Evolutionary conservation across 164 flowering plant species (phyloP), one percentile per base, ranked within the genome.

Genomic region (Chimonanthus praecox): DNA sequence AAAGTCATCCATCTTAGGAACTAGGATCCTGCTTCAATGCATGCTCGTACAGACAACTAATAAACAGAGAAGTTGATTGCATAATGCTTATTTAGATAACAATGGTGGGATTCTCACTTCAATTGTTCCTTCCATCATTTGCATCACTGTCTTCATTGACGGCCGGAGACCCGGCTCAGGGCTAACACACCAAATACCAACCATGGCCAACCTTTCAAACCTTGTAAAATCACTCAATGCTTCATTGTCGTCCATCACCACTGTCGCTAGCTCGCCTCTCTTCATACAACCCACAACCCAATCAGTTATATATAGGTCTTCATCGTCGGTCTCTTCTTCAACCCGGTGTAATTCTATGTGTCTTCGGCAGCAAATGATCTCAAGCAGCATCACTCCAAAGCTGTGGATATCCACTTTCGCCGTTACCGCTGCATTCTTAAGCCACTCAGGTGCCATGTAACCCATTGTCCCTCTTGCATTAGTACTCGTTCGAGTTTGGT

Each of bases 141-240:
- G 87, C 0, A n/a, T 69, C 13, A 76, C 83, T 43, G 21, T 74
- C 76, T 75, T 83, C 87, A 84, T 84, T 21, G 80, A 74, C 4
- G 89, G 89, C 64, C 89, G 76, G 6, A 76, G 64, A 44, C 71
- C 71, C 6, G 85, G 84, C 33, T 86, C 79, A 9, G 84, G 86
- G 49, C 82, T 84, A 71, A 80, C 81, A 70, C 87, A 86, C 85
- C 87, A 87, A 4, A 85, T 44, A 8, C 9, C 88, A 11, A 84
- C 71, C 84, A 67, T 78, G 60, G 83, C 83, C 68, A 81, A 73
- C 72, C 74, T 82, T 64, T 78, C 84, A 45, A 85, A 46, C 71
- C 49, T 65, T 64, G 49, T 67, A 43, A 58, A 46, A 20, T 81
- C 79, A 47, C 49, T n/a, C 47, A 67, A 7, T 2, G 79, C 77